phyloP scores from a whole-genome alignment of 805 yeast species.

The Lipomyces orientalis region DNA sequence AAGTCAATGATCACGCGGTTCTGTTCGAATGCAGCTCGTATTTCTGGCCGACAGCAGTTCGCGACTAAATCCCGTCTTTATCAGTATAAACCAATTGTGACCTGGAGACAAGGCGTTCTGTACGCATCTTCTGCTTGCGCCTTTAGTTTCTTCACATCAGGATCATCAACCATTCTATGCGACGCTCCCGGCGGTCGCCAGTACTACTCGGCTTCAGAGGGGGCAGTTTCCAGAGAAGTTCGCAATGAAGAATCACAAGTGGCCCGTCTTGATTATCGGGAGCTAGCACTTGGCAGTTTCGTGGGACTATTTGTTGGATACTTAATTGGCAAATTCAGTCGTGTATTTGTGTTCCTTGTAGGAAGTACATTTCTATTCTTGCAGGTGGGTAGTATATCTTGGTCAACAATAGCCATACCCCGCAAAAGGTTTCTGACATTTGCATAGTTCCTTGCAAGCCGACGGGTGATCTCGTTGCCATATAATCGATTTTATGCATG shows the following conservation, averaged over 20 bases:
- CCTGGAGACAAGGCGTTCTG: background rate
- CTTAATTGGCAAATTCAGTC: slow-evolving; percentile 59
- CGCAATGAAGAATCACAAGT: slow-evolving; percentile 43
- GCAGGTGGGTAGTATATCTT: slow-evolving; percentile 27
- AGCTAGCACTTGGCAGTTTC: slow-evolving; percentile 62
- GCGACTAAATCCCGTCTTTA: background rate
- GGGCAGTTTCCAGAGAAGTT: background rate
- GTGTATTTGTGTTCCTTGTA: slow-evolving; percentile 56
- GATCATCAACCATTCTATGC: background rate
- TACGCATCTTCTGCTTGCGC: background rate
- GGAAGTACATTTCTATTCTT: slow-evolving; percentile 48
- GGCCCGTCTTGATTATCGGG: slow-evolving; percentile 53
- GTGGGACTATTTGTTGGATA: slow-evolving; percentile 61
- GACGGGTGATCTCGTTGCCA: slow-evolving; percentile 54
- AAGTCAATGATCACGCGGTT: background rate
- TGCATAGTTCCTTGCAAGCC: slow-evolving; percentile 56
- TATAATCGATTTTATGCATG: slow-evolving; percentile 43
- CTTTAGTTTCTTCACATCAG: background rate
- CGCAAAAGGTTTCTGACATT: slow-evolving; percentile 19
- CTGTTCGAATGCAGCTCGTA: background rate
- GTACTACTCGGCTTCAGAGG: background rate
- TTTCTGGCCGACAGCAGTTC: background rate
- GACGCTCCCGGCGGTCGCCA: slow-evolving; percentile 15
- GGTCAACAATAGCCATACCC: no score
- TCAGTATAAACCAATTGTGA: no score